Percentiles rank a stretch among this genome's conserved stretches.
phyloP scores from a whole-genome alignment of 352 stramenopile species.

The Phytophthora palmivora region DNA sequence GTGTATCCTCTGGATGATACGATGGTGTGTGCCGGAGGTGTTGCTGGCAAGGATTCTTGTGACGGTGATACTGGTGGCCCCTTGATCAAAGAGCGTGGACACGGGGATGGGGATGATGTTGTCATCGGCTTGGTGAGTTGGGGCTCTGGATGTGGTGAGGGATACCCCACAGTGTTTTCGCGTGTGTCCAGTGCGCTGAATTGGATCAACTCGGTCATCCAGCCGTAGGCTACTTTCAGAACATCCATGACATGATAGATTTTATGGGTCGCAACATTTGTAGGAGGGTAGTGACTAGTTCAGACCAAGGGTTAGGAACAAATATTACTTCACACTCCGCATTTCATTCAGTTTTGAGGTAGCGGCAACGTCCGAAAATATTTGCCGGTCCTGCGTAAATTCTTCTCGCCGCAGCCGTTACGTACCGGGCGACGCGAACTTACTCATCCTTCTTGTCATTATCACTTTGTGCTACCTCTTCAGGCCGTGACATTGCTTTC shows the following conservation, averaged over 20 bases:
- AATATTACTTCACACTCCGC: no score
- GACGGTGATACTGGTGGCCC: constrained; percentile 57
- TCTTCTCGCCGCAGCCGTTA: no score
- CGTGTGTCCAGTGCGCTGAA: constrained; percentile 1
- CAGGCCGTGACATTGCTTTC: constrained; percentile 13
- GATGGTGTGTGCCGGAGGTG: constrained; percentile 54
- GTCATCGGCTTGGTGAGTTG: constrained; percentile 57
- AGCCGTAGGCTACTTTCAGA: background rate
- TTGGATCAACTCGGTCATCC: constrained; percentile 2
- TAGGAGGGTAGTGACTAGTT: no score
- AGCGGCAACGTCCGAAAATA: background rate
- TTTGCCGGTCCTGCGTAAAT: background rate
- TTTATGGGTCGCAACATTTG: no score
- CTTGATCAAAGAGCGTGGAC: constrained; percentile 33
- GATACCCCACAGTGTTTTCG: constrained; percentile 28
- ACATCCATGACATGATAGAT: no score
- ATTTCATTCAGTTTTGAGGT: no score
- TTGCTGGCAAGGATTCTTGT: constrained; percentile 44
- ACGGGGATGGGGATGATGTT: constrained; percentile 22
- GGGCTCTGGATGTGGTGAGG: constrained; percentile 47
- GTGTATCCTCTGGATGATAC: constrained; percentile 31
- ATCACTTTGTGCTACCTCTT: background rate
- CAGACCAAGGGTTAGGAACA: no score
- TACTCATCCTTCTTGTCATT: constrained; percentile 6
- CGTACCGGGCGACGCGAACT: background rate